Percentiles rank a stretch among this genome's conserved stretches.
These are phyloP conservation scores for Syncephalastrum contaminatum DNA, from an alignment of 371 early-diverging fungal species.

Conservation along the genomic window DNA sequence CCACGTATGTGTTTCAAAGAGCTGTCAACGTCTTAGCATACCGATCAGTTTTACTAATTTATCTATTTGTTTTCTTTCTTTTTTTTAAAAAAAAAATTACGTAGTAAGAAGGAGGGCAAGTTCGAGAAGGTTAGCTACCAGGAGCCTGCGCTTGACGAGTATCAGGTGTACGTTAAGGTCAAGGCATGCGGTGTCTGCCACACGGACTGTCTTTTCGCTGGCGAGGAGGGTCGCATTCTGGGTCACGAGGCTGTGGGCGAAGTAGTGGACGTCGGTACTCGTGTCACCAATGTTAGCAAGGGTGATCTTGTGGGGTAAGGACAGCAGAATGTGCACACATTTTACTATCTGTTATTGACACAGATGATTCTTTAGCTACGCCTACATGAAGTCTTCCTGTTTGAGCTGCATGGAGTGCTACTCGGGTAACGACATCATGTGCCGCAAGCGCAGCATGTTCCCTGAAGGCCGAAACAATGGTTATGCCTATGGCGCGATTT, in stretches of 20 bases:
- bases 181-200: conserved; percentile 57
- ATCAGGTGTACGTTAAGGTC: conserved; percentile 42
- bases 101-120: conserved; percentile 11
- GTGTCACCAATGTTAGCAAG: conserved; percentile 39
- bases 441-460: conserved; percentile 41
- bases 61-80: neutral
- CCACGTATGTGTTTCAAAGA: conserved; percentile 8
- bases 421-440: conserved; percentile 47
- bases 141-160: conserved; percentile 10
- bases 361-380: conserved; percentile 9
- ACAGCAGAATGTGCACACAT: neutral
- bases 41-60: neutral
- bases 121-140: conserved; percentile 20
- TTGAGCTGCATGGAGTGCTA: conserved; percentile 39
- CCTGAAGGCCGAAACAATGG: conserved; percentile 47
- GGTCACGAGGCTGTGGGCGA: conserved; percentile 57
- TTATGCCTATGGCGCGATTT: conserved; percentile 43
- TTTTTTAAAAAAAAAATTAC: too few relatives aligned
- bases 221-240: conserved; percentile 22
- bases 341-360: neutral
- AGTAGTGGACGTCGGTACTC: conserved; percentile 38
- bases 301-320: conserved; percentile 54
- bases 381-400: conserved; percentile 45
- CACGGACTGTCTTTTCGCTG: conserved; percentile 41
- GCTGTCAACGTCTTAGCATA: neutral